Percentiles rank a stretch among this genome's conserved stretches.
These are phyloP conservation scores for Calocybe cyanea DNA, from an alignment of 768 basidiomycete genomes.

Conservation along the genomic window DNA sequence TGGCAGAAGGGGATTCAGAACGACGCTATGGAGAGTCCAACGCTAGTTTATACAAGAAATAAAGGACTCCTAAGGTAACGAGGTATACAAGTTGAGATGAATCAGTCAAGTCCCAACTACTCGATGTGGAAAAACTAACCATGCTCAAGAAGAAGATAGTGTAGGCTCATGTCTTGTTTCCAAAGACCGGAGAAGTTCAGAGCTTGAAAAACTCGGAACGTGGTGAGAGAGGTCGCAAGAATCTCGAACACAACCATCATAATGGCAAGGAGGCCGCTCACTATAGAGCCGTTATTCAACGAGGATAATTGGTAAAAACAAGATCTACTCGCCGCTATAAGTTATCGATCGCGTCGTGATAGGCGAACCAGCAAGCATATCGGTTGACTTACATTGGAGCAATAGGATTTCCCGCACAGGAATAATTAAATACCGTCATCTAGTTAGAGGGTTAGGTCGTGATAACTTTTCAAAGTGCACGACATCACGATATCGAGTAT, in stretches of 20 bases:
- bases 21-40: not conserved
- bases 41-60: slow-evolving; percentile 21
- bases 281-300: slow-evolving; percentile 6
- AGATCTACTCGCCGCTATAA: not conserved
- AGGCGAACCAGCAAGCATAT: too few species aligned
- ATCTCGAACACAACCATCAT: slow-evolving; percentile 25
- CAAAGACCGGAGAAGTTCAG: slow-evolving; percentile 15
- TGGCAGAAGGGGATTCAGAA: too few species aligned
- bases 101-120: not conserved
- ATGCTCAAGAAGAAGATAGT: slow-evolving; percentile 25
- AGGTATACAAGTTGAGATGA: not conserved
- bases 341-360: too few species aligned
- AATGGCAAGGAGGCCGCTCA: slow-evolving; percentile 23
- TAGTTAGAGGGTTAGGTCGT: not conserved
- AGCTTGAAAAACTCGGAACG: slow-evolving; percentile 20
- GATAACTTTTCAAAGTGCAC: not conserved
- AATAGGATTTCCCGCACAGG: slow-evolving; percentile 6
- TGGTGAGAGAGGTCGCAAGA: slow-evolving; percentile 21
- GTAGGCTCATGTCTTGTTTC: slow-evolving; percentile 15
- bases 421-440: slow-evolving; percentile 15
- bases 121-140: slow-evolving; percentile 8
- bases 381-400: slow-evolving; percentile 13
- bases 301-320: not conserved
- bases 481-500: slow-evolving; percentile 21
- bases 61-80: slow-evolving; percentile 24